Evolutionary conservation across 768 basidiomycete species (phyloP), one percentile per base, ranked within the genome.

Genomic region (Galerina marginata): DNA sequence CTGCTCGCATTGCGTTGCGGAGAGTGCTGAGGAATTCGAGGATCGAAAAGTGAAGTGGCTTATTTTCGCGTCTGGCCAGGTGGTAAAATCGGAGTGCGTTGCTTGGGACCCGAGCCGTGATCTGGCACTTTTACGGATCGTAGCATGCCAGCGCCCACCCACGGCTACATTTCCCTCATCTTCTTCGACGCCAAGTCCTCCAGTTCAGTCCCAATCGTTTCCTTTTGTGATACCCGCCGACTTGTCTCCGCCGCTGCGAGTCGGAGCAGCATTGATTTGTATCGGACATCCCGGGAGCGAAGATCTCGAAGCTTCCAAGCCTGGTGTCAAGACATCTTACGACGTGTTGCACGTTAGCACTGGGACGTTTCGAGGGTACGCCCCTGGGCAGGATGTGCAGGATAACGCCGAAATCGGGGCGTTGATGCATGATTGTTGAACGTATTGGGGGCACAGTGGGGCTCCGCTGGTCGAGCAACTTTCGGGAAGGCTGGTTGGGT

Each of bases 371-470:
- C 55, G 45, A 20, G 55, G 55, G 6, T 56, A 56, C 10, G 55
- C 55, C 1, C 15, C 55, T 38, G 55, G 55, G 0, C 55, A 56
- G 36, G 55, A 56, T 12, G 20, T 47, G 23, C 55, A 56, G 12
- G 45, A 56, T 37, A 56, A 56, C n/a, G 33, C 44, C 9, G 55
- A 56, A 6, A 56, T 56, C 12, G 55, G 55, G 10, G 55, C 55
- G 11, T 36, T 56, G 29, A 56, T 47, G 55, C 55, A 56, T 15
- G 55, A 56, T 25, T 56, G 55, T 23, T 56, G 55, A 45, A 56
- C 55, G 15, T 56, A 56, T 36, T 56, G 55, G 55, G 55, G 55
- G 3, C 55, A 56, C 14, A 56, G 55, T 29, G 55, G 55, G 25
- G 55, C 55, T 16, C 55, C 55, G 11, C 36, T 56, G 55, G 44